A percentile compares a stretch with the other conserved stretches of the same genome.
These are phyloP conservation scores for Patellaria atrata DNA, from an alignment of 495 filamentous ascomycete species.

Conservation along the genomic window DNA sequence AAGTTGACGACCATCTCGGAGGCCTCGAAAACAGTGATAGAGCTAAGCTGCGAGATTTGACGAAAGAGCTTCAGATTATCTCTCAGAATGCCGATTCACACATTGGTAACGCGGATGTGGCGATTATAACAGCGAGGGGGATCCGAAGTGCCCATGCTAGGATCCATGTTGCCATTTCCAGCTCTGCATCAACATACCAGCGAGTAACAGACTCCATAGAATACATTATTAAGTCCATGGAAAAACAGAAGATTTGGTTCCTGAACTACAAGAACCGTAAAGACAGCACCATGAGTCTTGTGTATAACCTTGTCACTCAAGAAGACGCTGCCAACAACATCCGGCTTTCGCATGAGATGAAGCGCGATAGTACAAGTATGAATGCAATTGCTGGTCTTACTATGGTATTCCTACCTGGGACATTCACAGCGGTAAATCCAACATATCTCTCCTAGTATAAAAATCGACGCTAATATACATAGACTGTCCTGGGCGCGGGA, in stretches of 20 bases:
- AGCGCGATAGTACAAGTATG: conserved; percentile 10
- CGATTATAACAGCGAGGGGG: conserved; percentile 1
- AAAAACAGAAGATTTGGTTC: conserved; percentile 15
- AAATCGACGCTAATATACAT: background rate
- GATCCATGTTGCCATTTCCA: background rate
- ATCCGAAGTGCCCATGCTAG: background rate
- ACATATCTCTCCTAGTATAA: background rate
- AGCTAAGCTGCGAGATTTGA: conserved; percentile 7
- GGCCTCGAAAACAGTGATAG: conserved; percentile 3
- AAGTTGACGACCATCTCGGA: conserved; percentile 10
- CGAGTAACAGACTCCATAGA: conserved; percentile 6
- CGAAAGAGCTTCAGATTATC: conserved; percentile 14
- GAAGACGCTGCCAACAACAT: conserved; percentile 17
- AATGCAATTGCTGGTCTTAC: conserved; percentile 18
- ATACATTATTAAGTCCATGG: conserved; percentile 12
- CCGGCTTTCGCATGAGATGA: conserved; percentile 8
- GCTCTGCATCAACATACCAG: no score
- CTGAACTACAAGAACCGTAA: conserved; percentile 16
- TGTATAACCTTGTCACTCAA: conserved; percentile 19
- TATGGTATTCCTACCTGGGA: conserved; percentile 16
- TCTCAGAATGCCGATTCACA: conserved; percentile 12
- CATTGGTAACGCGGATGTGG: conserved; percentile 9
- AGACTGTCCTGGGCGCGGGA: background rate
- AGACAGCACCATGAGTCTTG: conserved; percentile 16
- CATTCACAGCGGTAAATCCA: conserved; percentile 6